Evolutionary conservation across 176 grass and related monocot species (phyloP), one percentile per base, ranked within the genome.

Genomic region (Microstegium vimineum): DNA sequence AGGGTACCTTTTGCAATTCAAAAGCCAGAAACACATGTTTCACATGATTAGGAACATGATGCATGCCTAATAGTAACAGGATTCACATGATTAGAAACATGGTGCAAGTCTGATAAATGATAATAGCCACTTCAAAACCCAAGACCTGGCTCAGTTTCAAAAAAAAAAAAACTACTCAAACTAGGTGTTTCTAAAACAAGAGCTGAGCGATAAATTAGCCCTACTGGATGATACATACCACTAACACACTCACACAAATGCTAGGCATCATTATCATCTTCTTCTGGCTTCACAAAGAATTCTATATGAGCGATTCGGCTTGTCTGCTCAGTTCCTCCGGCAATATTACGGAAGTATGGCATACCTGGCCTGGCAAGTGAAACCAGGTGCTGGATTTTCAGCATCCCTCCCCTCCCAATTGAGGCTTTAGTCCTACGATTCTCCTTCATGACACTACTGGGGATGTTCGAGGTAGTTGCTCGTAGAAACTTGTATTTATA

Each of bases 401-500:
- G 89, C 91, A 99, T 93, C 73, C 93, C 96, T 65, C 93, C 93
- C 82, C 87, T 91, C 49, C 96, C 93, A 25, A 95, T 89, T 4
- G 87, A 87, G 42, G 92, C 85, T 75, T 94, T 99, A 73, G 89
- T 99, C 59, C 93, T 86, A 83, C 85, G 86, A 66, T 99, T 95
- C 5, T 99, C 97, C 74, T 90, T 95, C 74, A 94, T 45, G 18
- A 90, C 81, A 35, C 61, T 90, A 38, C 69, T 89, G 43, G 93
- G 87, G 84, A 99, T 84, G 85, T 95, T 94, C 28, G 93, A 91
- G 26, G 93, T 99, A 30, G 97, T 95, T 41, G 89, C 93, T 27
- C 77, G 87, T 74, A 96, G 91, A 85, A 99, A 99, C 57, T 92
- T 95, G 89, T 99, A 94, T 65, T 95, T 99, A 30, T 90, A 99